Base-by-base conservation (phyloP, 2,329 filamentous ascomycete genomes). In the Parasarocladium wereldwijsianum region DNA sequence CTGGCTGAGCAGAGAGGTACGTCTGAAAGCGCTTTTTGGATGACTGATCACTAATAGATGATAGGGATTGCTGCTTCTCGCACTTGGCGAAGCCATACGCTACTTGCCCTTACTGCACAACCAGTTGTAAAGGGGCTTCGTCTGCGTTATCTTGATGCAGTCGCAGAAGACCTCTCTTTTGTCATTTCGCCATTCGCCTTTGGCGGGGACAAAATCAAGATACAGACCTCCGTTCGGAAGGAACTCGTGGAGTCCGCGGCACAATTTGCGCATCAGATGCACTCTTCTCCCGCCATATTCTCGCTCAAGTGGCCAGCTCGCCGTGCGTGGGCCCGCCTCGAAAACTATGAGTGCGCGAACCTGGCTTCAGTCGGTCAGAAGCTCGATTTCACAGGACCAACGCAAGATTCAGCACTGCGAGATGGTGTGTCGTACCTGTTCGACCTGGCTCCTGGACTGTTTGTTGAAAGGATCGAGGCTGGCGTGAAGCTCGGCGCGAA, bases 221-320 rank as follows among this genome's bases (percentile, higher is more conserved):
- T 55, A 11, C 46, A 50, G 18, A 38, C 32, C 26, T 54, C 52
- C 24, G 28, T 55, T 14, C 44, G 46, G 10, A 44, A 42, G 33
- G 44, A 38, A 29, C 45, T 55, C 23, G 32, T 54, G 31, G 47
- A 53, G 15, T 51, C 52, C 5, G 52, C 52, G 17, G 46, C 45
- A 31, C 49, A 54, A 8, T 46, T 55, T 33, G 50, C 45, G 2
- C 52, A 55, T 32, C 43, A 41, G 27, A 40, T 55, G n/a, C 51
- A 55, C 14, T 40, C 53, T 5, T 46, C 52, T 4, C 36, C 44
- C 12, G 50, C 41, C 28, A 37, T 53, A 17, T 55, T 42, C 35
- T 51, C 50, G 9, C 37, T 55, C 16, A 55, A 54, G 24, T 55
- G 52, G 52, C 50, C 52, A 6, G 47, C 50, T 21, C 44, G 50